Base-by-base conservation (phyloP, 192 early-diverging fungal species). In the Piromyces finnis region DNA sequence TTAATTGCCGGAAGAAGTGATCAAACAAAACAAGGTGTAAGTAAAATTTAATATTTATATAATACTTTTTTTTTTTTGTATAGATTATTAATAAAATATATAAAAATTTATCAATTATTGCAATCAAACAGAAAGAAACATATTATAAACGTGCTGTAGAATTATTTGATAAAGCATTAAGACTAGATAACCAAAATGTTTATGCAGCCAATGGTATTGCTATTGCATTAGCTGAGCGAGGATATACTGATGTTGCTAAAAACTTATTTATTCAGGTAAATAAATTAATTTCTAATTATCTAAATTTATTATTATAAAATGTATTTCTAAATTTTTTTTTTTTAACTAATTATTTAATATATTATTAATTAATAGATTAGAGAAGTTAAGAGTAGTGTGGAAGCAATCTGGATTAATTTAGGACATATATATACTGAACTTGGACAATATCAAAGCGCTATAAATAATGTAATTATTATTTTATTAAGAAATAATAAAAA, bases 191-290 rank as follows among this genome's bases (percentile, higher is more conserved):
- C 13, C 83, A 81, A 78, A 95, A 94, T 81, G 87, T 90, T 0
- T 92, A 93, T 36, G 97, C 95, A 1, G 93, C 93, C 0, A 92
- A 94, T 77, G 97, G 97, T 27, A 86, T 95, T 32, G 95, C 93
- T 11, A 94, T 97, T 77, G 88, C 91, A 11, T 82, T 96, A 79
- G 94, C 93, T 79, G 95, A 95, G 82, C 85, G 85, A 18, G 91
- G 90, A 0, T 81, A 85, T 32, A 82, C 88, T 14, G 81, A 84
- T 11, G 90, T 92, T 14, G 94, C 95, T 1, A 83, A 87, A 0
- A 87, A 87, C 18, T 82, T 93, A 12, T 94, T 95, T 82, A 89
- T 85, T 29, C 88, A 91, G 78, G 90, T 81, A 41, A 14, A 22
- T 12, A 32, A 32, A 6, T 32, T 32, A 32, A 32, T 32, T 32